phyloP scores from a whole-genome alignment of 78 protist genomes.

The Dictyostelium capitatum region DNA sequence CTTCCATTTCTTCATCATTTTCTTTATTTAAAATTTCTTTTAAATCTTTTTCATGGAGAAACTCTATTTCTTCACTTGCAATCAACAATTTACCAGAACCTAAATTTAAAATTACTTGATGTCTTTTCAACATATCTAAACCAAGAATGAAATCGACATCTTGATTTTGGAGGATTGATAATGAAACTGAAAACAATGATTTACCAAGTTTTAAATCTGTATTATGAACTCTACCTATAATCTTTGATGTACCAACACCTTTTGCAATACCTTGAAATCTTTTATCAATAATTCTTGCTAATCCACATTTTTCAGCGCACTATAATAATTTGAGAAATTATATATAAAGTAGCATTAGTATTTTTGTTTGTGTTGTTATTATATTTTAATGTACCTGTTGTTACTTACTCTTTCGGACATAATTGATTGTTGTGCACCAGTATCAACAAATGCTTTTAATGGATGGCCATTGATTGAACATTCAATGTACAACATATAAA shows the following conservation, averaged over 20 bases:
- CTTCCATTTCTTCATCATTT: neutral
- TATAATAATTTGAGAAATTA: slow-evolving; percentile 6
- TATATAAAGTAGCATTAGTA: too few relatives aligned
- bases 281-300: slow-evolving; percentile 84
- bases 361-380: neutral
- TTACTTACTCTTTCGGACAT: slow-evolving; percentile 46
- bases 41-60: slow-evolving; percentile 82
- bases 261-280: slow-evolving; percentile 89
- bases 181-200: slow-evolving; percentile 60
- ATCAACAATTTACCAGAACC: slow-evolving; percentile 34
- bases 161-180: slow-evolving; percentile 87
- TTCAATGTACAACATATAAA: slow-evolving; percentile 89
- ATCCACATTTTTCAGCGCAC: slow-evolving; percentile 85
- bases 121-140: slow-evolving; percentile 88
- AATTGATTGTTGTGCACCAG: slow-evolving; percentile 92
- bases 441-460: slow-evolving; percentile 88
- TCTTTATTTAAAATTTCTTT: slow-evolving; percentile 40
- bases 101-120: slow-evolving; percentile 72
- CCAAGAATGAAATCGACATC: slow-evolving; percentile 90
- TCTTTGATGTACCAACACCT: slow-evolving; percentile 92
- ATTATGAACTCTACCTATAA: slow-evolving; percentile 90
- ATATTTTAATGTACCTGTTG: neutral
- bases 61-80: slow-evolving; percentile 50
- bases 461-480: slow-evolving; percentile 84
- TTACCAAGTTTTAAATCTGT: slow-evolving; percentile 82